Base-by-base conservation (phyloP, 768 basidiomycete species). In the Tricholoma matsutake region DNA sequence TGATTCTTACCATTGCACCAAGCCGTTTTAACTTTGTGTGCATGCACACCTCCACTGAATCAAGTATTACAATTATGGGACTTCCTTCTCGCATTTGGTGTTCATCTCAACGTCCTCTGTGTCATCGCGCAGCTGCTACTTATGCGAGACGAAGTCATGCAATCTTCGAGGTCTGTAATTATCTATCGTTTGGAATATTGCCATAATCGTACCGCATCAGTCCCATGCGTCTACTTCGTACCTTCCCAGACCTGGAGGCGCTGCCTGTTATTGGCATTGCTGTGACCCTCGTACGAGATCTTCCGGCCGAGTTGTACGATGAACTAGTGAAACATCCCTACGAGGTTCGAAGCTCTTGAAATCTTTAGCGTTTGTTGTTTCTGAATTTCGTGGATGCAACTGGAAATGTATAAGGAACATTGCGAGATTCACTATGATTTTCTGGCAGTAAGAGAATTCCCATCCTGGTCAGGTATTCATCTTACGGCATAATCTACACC, bases 1-100 rank as follows among this genome's bases (percentile, higher is more conserved):
- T 63, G 13, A 63, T 34, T 49, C 22, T 45, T 55, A 45, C 39
- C 39, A 32, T 39, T 9, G 16, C 29, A 18, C 51, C 31, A 65
- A 96, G 95, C 97, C 62, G 86, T 98, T 37, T 80, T 99, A 62
- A 99, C 97, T 0, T 76, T 98, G 34, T 98, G 95, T 72, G 97
- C 96, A 6, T 96, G 96, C 69, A 99, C 96, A 10, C 96, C 96
- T 4, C 97, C 97, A 0, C 79, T 99, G 9, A 91, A 95, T 70
- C 92, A 98, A 76, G 96, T 98, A 25, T 80, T 99, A 29, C 88
- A 88, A 64, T 77, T 99, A 57, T 99, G 97, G 96, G 97, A 99
- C 73, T 99, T 98, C 71, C 82, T 99, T 8, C 81, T 99, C 28
- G 94, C 96, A 3, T 98, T 96, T 69, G 97, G 97, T 13, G 92